Evolutionary conservation across 345 rosid genomes (phyloP), one percentile per base, ranked within the genome.

Genomic region (Viola odorata): DNA sequence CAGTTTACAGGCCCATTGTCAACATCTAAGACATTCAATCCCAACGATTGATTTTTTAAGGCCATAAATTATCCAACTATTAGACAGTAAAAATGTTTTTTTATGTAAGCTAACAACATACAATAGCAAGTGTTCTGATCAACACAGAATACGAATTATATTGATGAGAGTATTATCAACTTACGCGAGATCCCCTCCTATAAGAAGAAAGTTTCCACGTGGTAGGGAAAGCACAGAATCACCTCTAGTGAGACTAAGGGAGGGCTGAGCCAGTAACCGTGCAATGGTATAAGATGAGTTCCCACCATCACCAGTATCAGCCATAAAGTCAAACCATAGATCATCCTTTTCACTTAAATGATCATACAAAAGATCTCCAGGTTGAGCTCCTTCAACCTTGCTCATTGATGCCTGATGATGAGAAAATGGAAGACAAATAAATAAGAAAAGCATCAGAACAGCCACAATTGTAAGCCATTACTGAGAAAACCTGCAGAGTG

Each of bases 151-250:
- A 23, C 32, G 2, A 23, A 23, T 23, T 23, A 23, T 23, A 23
- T 23, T 23, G 32, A 2, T 23, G 32, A 23, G 32, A 2, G 58
- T 58, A 17, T 49, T 15, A 50, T 55, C 41, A 62, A 85, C 99
- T 88, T 86, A 94, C 97, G 97, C 99, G 75, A 94, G 99, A 84
- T 94, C 99, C 66, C 99, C 99, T 78, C 99, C 99, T 63, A 94
- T 84, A 70, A 94, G 83, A 58, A 94, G 86, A 53, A 88, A 63
- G 66, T 82, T 70, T 39, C 84, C 97, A 39, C 99, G 95, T 50
- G 81, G 92, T 62, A 94, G 69, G 44, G 70, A 65, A 63, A 62
- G 70, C 64, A 32, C 45, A 61, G 86, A 69, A 81, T 77, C 85
- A 66, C 40, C 81, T 42, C 47, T 71, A 51, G 70, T 16, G 47